Base-by-base conservation (phyloP, 2,329 filamentous ascomycete genomes). In the Venturia oleaginea region DNA sequence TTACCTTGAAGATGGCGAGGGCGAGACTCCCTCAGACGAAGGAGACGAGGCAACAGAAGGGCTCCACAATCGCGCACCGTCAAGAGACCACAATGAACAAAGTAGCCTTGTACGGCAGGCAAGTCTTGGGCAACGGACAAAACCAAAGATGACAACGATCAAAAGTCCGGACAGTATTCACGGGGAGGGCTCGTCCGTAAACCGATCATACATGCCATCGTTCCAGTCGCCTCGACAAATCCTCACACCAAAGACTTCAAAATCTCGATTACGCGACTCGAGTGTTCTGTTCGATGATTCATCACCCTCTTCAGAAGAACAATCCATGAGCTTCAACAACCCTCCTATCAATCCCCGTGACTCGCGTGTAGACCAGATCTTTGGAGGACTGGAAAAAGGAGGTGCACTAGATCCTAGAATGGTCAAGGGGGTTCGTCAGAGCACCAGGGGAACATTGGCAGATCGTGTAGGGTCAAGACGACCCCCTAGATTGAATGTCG, bases 401-500 rank as follows among this genome's bases (percentile, higher is more conserved):
- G 51, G 62, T 22, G 62, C 63, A 13, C 24, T 65, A 8, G 38
- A 59, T 24, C 34, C 40, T 1, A 32, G 30, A 13, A 38, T 32
- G 30, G 64, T 42, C 19, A 37, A 51, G 24, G 51, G 34, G 0
- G 51, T 57, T 34, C 51, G 51, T 11, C 15, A 54, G 22, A 34
- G 59, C 62, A 74, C 69, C 68, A 75, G 66, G 67, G 74, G 51
- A 66, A 69, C 32, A 68, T 73, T 65, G 67, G 75, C 75, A 6
- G 76, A 77, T 34, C 75, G 78, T 60, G 73, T 75, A 24, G 79
- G 76, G 32, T 73, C 73, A 61, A 74, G 72, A 65, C 71, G 79
- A 65, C 92, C 93, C 38, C 89, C 91, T 3, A 85, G 84, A 42
- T 78, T 97, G 4, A 86, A 97, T 71, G 88, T 97, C 30, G 87